phyloP scores from a whole-genome alignment of 2,329 filamentous ascomycete genomes.

The Penicillium freii region DNA sequence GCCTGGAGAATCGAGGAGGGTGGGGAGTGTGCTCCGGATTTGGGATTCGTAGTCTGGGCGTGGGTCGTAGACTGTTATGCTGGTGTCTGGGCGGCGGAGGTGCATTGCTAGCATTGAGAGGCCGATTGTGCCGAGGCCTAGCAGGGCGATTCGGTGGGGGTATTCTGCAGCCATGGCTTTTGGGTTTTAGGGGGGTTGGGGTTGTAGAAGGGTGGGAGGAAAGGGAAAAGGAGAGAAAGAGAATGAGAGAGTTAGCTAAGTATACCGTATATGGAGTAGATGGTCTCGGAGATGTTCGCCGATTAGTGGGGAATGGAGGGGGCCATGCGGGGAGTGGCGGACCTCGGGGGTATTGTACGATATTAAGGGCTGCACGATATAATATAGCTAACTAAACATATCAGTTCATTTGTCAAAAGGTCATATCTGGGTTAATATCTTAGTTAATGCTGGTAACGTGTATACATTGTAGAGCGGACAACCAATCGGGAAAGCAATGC shows the following conservation, averaged over 20 bases:
- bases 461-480: too few species aligned
- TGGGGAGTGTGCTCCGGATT: conserved; percentile 43
- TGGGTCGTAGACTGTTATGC: conserved; percentile 52
- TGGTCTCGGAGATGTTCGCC: not conserved
- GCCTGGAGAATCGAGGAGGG: conserved; percentile 36
- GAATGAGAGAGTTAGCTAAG: not conserved
- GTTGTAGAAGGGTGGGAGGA: not conserved
- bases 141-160: conserved; percentile 32
- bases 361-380: too few species aligned
- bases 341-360: not conserved
- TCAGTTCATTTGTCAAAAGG: too few species aligned
- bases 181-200: not conserved
- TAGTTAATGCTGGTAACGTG: too few species aligned
- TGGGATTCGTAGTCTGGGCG: conserved; percentile 49
- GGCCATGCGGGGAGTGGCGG: not conserved
- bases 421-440: too few species aligned
- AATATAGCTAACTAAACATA: too few species aligned
- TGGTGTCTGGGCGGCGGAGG: conserved; percentile 41
- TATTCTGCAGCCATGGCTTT: conserved; percentile 13
- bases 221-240: not conserved
- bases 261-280: not conserved
- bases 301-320: not conserved
- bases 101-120: conserved; percentile 57
- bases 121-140: conserved; percentile 50
- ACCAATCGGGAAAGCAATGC: too few species aligned